These are phyloP conservation scores for Penicillium sp. DNA, from an alignment of 2,329 filamentous ascomycete species.

Conservation along the genomic window DNA sequence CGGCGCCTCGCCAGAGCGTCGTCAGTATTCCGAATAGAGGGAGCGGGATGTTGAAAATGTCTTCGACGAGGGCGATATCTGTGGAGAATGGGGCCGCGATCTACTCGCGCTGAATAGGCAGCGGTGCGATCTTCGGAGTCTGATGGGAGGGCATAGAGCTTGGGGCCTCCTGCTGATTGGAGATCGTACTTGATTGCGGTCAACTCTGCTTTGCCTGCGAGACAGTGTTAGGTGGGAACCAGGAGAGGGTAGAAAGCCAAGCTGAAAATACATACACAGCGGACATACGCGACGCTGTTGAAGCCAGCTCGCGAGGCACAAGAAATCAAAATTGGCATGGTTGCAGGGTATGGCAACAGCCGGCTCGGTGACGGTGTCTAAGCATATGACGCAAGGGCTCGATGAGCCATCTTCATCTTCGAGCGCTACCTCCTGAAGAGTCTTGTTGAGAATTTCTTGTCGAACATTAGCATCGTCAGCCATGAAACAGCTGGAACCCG, in stretches of 20 bases:
- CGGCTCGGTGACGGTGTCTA: constrained; percentile 68
- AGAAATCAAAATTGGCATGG: constrained; percentile 78
- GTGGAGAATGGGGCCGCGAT: background rate
- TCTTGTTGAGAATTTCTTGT: constrained; percentile 43
- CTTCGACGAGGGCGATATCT: constrained; percentile 15
- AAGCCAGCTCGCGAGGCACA: constrained; percentile 80
- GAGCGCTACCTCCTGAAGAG: constrained; percentile 41
- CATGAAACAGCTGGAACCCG: constrained; percentile 22
- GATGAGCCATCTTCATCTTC: constrained; percentile 29
- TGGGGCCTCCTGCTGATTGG: constrained; percentile 49
- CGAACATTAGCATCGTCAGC: constrained; percentile 39
- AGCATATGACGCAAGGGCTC: constrained; percentile 78
- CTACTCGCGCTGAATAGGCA: background rate
- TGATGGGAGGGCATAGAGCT: constrained; percentile 54
- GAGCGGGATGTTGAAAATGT: constrained; percentile 17
- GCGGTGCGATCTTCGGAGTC: constrained; percentile 17
- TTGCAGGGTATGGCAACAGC: constrained; percentile 72
- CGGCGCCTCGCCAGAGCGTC: constrained; percentile 60
- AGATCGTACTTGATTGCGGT: constrained; percentile 64
- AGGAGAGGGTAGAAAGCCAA: background rate
- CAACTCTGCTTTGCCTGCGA: constrained; percentile 49
- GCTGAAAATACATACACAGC: constrained; percentile 58
- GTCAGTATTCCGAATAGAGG: constrained; percentile 12
- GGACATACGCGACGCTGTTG: constrained; percentile 70
- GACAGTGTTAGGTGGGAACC: constrained; percentile 1